Evolutionary conservation across 2,329 filamentous ascomycete species (phyloP).

Genomic region (Penicillium sp.): DNA sequence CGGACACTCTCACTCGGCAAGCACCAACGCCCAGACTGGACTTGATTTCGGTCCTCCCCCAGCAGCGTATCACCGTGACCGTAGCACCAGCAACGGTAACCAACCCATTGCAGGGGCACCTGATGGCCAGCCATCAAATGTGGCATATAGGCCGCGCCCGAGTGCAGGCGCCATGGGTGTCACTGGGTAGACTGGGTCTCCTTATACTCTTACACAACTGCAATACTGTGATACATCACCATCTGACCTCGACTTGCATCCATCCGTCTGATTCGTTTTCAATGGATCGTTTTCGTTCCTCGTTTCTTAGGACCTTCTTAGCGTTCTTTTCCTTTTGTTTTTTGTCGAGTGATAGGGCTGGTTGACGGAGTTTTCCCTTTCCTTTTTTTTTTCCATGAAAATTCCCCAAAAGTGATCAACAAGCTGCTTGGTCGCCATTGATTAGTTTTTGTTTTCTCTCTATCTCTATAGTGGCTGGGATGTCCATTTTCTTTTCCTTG

Average conservation of each 20-base stretch:
- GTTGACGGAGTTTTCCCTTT: conserved; percentile 24
- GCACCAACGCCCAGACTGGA: conserved; percentile 19
- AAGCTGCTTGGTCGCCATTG: conserved; percentile 15
- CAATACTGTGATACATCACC: conserved; percentile 13
- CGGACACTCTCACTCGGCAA: conserved; percentile 27
- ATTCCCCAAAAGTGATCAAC: conserved; percentile 22
- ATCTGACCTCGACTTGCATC: conserved; percentile 13
- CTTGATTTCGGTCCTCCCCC: conserved; percentile 23
- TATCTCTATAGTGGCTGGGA: conserved; percentile 6
- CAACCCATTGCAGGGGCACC: conserved; percentile 22
- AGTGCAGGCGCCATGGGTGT: conserved; percentile 35
- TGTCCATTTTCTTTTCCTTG: conserved; percentile 8
- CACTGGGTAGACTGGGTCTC: conserved; percentile 23
- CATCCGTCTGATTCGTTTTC: conserved; percentile 13
- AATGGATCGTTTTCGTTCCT: conserved; percentile 12
- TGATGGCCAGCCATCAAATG: conserved; percentile 27
- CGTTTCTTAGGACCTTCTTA: conserved; percentile 21
- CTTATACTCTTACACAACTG: conserved; percentile 17
- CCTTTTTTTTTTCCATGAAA: conserved; percentile 10
- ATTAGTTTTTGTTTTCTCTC: conserved; percentile 10
- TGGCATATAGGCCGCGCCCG: conserved; percentile 33
- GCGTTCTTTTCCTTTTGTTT: conserved; percentile 21
- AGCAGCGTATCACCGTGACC: conserved; percentile 26
- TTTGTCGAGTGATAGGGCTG: conserved; percentile 22
- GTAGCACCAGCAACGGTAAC: conserved; percentile 30